Evolutionary conservation across 805 yeast genomes (phyloP), one percentile per base, ranked within the genome.

Genomic region (Ogataea neopini): DNA sequence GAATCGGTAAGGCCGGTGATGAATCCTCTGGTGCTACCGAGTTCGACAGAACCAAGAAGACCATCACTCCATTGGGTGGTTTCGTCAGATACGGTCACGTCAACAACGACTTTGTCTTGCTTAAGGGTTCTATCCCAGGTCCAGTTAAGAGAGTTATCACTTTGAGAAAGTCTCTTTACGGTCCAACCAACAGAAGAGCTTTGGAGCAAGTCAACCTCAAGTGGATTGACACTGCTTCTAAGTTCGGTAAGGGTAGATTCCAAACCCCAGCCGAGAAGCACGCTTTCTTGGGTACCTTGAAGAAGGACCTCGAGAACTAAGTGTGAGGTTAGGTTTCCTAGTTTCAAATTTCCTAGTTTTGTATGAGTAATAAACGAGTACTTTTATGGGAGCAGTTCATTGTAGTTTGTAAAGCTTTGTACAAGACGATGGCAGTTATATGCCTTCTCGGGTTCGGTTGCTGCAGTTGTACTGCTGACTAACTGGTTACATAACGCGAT

Each of bases 201-300:
- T 74, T 86, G 67, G 99, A 94, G 84, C 76, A 89, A 79, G 96
- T 92, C 65, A 81, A 79, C 84, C 88, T 94, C 79, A 94, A 94
- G 81, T 94, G 98, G 99, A 94, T 94, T 75, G 99, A 94, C 78
- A 94, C 99, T 69, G 96, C 99, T 74, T 94, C 99, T 72, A 91
- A 92, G 81, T 94, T 94, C 91, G 99, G 99, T 87, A 95, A 94
- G 89, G 99, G 99, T 84, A 94, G 99, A 86, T 94, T 94, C 98
- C 99, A 94, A 83, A 94, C 99, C 72, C 96, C 97, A 70, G 98
- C 97, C 76, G 99, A 94, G 85, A 95, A 95, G 91, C 90, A 86
- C 73, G 96, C 99, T 73, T 94, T 94, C 92, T 70, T 91, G 83
- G 99, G 99, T 83, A 92, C 99, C 72, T 86, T 94, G 76, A 94